Base-by-base conservation (phyloP, 768 basidiomycete genomes). In the Termitomyces sp. region DNA sequence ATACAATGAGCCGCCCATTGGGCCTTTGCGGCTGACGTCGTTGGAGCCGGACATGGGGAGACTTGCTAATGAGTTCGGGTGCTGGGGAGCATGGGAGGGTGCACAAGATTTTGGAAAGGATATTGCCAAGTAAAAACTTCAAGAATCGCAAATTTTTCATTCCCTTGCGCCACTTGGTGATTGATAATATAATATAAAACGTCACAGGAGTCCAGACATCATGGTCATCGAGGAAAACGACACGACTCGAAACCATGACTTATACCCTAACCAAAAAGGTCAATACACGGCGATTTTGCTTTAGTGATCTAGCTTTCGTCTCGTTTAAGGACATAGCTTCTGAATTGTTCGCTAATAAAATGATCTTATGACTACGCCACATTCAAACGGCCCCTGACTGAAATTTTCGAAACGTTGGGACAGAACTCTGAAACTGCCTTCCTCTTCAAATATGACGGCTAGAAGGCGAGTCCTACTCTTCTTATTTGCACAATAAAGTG, bases 11-110 rank as follows among this genome's bases (percentile, higher is more conserved):
- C 62, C 71, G 16, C 77, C 77, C 1, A 47, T 77, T 5, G 78
- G 77, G 1, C 77, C 75, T 3, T 60, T 80, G 35, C 59, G 66
- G 28, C 59, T 61, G 56, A 75, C 74, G 1, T 61, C 69, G 6
- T 62, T 80, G 12, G 64, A 67, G 4, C 55, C 55, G 35, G 67
- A 73, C 45, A 75, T 77, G 56, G 71, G 68, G 0, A 68, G 71
- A 54, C 68, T 79, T 7, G 69, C 71, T 16, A 80, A 80, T 53
- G 73, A 74, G 51, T 79, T 78, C 58, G 74, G 69, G 6, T 75
- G 72, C 54, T 80, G 76, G 77, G 76, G 72, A 10, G 71, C 69
- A 36, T 78, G 76, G 75, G 71, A 74, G 16, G 75, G 73, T 8
- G 73, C 72, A 22, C 71, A 75, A 56, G 53, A 70, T 3, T 69